Evolutionary conservation across 176 grass and related monocot genomes (phyloP).

Genomic region (Pontederia paniculata): DNA sequence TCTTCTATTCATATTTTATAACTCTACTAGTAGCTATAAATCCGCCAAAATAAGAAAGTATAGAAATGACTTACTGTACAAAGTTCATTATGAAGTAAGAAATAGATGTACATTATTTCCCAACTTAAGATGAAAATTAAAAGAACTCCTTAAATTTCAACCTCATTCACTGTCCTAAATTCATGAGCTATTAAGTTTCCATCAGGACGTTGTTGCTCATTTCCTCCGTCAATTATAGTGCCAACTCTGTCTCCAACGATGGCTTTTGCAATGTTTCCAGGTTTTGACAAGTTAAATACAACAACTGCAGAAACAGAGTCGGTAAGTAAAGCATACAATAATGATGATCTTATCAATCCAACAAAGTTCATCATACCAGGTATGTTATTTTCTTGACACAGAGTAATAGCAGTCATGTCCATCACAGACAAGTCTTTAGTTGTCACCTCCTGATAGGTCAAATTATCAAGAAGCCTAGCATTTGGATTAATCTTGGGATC

Average conservation of each 20-base stretch:
- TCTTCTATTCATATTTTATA: too few species aligned
- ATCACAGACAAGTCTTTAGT: conserved; percentile 66
- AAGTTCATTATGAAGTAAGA: not conserved
- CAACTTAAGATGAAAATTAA: not conserved
- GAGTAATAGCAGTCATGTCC: conserved; percentile 83
- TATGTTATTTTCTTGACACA: conserved; percentile 96
- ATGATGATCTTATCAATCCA: not conserved
- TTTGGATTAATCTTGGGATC: conserved; percentile 40
- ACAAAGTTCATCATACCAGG: conserved; percentile 42
- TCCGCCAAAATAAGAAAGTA: too few species aligned
- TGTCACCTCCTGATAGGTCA: conserved; percentile 76
- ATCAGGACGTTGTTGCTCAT: conserved; percentile 19
- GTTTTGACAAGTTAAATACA: conserved; percentile 79
- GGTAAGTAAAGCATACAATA: not conserved
- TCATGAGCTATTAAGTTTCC: conserved; percentile 20
- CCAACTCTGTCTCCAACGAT: conserved; percentile 83
- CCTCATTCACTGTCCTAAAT: conserved; percentile 32
- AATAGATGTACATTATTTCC: not conserved
- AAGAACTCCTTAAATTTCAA: conserved; percentile 23
- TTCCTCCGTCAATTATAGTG: conserved; percentile 51
- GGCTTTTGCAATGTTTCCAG: conserved; percentile 76
- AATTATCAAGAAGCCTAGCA: conserved; percentile 54
- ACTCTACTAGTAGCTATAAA: too few species aligned
- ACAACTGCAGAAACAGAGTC: conserved; percentile 49
- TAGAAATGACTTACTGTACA: not conserved